phyloP scores from a whole-genome alignment of 2,329 filamentous ascomycete genomes.

The Colletotrichum echinochloae region DNA sequence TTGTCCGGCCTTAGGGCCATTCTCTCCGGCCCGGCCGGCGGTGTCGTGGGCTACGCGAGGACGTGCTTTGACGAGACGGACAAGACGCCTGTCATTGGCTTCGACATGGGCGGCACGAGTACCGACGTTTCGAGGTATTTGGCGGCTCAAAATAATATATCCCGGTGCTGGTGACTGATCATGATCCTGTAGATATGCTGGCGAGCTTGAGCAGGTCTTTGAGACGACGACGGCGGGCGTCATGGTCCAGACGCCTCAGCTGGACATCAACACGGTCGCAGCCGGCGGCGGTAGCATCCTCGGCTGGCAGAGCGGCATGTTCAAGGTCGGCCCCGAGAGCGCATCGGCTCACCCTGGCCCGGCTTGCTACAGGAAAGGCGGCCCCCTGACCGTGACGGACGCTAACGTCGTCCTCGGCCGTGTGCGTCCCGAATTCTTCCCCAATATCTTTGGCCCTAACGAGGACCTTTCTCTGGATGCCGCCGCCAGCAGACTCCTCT shows the following conservation, averaged over 20 bases:
- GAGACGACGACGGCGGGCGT: conserved; percentile 83
- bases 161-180: not conserved
- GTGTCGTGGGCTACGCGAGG: conserved; percentile 81
- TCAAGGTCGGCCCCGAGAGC: conserved; percentile 79
- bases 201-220: conserved; percentile 60
- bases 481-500: conserved; percentile 54
- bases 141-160: conserved; percentile 43
- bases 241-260: conserved; percentile 60
- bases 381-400: conserved; percentile 78
- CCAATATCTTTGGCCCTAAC: conserved; percentile 77
- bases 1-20: conserved; percentile 79
- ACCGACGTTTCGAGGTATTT: conserved; percentile 80
- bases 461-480: conserved; percentile 68
- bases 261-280: conserved; percentile 78
- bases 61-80: conserved; percentile 78
- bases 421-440: conserved; percentile 72
- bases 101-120: conserved; percentile 78
- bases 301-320: conserved; percentile 78
- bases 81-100: conserved; percentile 78
- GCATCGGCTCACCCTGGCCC: conserved; percentile 78
- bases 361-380: conserved; percentile 78
- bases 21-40: conserved; percentile 81
- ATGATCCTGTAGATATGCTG: conserved; percentile 23
- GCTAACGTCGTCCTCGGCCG: conserved; percentile 77
- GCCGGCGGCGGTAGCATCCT: conserved; percentile 79